These are phyloP conservation scores for Nicotiana otophora DNA, from an alignment of 257 asterid genomes.

Conservation along the genomic window DNA sequence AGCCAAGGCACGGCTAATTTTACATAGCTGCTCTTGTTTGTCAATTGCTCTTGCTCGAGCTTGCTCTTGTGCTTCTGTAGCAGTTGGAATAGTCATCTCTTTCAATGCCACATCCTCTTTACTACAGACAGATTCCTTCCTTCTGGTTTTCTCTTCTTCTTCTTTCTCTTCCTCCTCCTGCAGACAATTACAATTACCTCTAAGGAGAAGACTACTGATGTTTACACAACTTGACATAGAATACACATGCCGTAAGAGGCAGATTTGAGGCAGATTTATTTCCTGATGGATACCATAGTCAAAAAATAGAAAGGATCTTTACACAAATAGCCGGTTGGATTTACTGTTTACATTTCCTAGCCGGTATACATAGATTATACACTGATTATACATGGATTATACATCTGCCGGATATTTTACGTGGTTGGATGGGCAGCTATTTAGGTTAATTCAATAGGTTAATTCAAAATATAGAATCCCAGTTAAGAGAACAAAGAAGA, in stretches of 20 bases:
- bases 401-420: no score
- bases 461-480: not conserved
- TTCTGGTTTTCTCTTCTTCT: slow-evolving; percentile 46
- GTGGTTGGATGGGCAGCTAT: no score
- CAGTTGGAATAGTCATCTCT: slow-evolving; percentile 56
- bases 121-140: slow-evolving; percentile 35
- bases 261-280: not conserved
- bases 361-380: no score
- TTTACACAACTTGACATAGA: not conserved
- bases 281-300: not conserved
- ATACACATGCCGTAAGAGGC: not conserved
- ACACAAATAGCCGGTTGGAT: no score
- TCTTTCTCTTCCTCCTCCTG: slow-evolving; percentile 69
- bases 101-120: slow-evolving; percentile 65
- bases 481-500: not conserved
- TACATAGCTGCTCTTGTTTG: slow-evolving; percentile 76
- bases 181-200: slow-evolving; percentile 10
- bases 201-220: not conserved
- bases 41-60: slow-evolving; percentile 77
- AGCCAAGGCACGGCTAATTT: slow-evolving; percentile 85
- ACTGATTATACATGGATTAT: no score
- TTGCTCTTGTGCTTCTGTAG: slow-evolving; percentile 63
- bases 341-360: no score
- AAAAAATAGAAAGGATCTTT: not conserved
- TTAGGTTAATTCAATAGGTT: not conserved